These are phyloP conservation scores for Boletus eberwhitei DNA, from an alignment of 768 basidiomycete genomes.

Conservation along the genomic window DNA sequence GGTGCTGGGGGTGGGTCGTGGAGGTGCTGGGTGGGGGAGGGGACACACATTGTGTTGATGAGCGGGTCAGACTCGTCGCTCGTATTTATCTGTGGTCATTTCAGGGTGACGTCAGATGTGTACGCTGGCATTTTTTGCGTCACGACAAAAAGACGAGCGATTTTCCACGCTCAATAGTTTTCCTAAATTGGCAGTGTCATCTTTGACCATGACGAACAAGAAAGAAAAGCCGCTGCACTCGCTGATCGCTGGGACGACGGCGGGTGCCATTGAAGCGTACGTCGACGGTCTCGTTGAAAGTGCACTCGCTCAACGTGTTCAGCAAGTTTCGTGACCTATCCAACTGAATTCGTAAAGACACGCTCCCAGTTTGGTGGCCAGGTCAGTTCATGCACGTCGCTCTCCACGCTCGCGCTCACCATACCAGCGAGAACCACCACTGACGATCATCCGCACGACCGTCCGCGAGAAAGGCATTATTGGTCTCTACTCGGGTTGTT, in stretches of 20 bases:
- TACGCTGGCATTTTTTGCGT: no score
- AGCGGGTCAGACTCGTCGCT: neutral
- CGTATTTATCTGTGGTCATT: conserved; percentile 13
- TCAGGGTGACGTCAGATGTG: conserved; percentile 3
- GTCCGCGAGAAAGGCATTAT: conserved; percentile 67
- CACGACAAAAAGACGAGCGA: no score
- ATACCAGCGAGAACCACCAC: conserved; percentile 59
- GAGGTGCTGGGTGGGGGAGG: conserved; percentile 36
- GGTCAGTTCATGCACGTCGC: conserved; percentile 33
- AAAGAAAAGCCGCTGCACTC: conserved; percentile 86
- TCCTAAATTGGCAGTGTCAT: neutral
- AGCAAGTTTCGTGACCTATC: conserved; percentile 78
- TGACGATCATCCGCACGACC: conserved; percentile 74
- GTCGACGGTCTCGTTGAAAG: conserved; percentile 21
- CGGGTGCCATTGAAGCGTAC: conserved; percentile 91
- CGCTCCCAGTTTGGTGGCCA: conserved; percentile 87
- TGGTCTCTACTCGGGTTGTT: conserved; percentile 93
- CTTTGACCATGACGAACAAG: conserved; percentile 41
- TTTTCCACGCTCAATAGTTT: neutral
- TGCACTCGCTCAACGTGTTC: conserved; percentile 32
- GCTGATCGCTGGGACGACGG: conserved; percentile 85
- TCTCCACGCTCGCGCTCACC: neutral
- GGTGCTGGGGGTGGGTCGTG: conserved; percentile 46
- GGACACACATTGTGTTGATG: conserved; percentile 17
- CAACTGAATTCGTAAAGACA: conserved; percentile 92